Conservation (phyloP, 2,329 filamentous ascomycete species). For the Aspergillus fumigatus region DNA sequence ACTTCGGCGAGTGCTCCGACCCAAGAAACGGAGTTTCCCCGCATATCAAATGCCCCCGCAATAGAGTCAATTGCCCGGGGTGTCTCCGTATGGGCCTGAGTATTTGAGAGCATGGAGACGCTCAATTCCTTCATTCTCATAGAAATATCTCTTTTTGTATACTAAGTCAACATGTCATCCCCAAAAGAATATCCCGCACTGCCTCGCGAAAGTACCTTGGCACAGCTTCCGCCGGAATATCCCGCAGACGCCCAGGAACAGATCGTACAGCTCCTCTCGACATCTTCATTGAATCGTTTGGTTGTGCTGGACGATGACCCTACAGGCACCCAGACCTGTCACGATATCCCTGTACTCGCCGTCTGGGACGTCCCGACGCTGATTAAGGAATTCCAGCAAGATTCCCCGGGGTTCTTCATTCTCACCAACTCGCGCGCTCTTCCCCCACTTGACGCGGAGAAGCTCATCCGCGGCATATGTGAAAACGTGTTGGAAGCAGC, state of each 20-base stretch:
- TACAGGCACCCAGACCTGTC: conserved; percentile 60
- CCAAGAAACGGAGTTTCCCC: neutral
- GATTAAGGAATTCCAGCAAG: conserved; percentile 41
- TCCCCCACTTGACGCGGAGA: conserved; percentile 44
- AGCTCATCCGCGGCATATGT: conserved; percentile 50
- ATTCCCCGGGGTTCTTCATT: conserved; percentile 53
- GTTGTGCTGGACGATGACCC: conserved; percentile 51
- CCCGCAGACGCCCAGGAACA: conserved; percentile 26
- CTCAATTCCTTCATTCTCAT: neutral
- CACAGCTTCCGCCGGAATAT: conserved; percentile 27
- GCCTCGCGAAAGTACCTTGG: conserved; percentile 21
- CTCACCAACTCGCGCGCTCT: conserved; percentile 57
- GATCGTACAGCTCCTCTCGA: conserved; percentile 25
- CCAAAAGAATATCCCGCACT: conserved; percentile 20
- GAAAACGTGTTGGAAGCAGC: conserved; percentile 46
- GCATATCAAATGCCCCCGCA: neutral
- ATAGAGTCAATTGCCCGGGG: no score
- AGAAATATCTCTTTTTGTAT: no score
- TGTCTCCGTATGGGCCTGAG: neutral
- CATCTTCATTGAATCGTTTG: conserved; percentile 24
- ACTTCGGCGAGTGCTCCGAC: neutral
- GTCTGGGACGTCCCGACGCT: conserved; percentile 49
- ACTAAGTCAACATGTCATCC: conserved; percentile 12
- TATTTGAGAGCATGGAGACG: neutral
- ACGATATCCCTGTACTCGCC: conserved; percentile 53